Base-by-base conservation (phyloP, 2,329 filamentous ascomycete species). In the Fusarium sp. region DNA sequence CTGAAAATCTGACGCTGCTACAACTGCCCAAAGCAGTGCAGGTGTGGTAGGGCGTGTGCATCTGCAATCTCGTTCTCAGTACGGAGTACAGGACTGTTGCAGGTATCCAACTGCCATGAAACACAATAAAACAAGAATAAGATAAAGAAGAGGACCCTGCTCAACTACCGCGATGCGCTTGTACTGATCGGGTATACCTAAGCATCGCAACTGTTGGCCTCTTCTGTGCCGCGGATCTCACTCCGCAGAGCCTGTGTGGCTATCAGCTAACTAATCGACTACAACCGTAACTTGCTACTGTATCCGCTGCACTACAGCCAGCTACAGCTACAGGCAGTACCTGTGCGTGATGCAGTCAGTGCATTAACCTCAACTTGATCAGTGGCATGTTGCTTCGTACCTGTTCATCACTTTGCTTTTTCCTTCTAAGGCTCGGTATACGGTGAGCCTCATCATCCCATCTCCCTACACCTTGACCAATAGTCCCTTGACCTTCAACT, bases 11-110 rank as follows among this genome's bases (percentile, higher is more conserved):
- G 5, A 25, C n/a, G 20, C 54, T 38, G 38, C 38, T 38, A 39
- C 6, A 59, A 18, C 7, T 44, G 10, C 36, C 55, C 33, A 38
- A 50, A 61, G 35, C 31, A 65, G 33, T 11, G n/a, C 18, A 62
- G 46, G 62, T 52, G 55, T 67, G 64, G 64, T 35, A 47, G 64
- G 64, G 64, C 64, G 64, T 67, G 64, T 68, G 54, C 31, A 46
- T 45, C 58, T 62, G 55, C 49, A 52, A 52, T 27, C 33, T 52
- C 35, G 35, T 36, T 36, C 35, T 46, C 8, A 18, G 10, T 29
- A 25, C 25, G 25, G 25, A 25, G 25, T 25, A 25, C 25, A 25
- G 25, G 25, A 27, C 27, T 27, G 27, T 27, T 27, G 27, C 27
- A 27, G 27, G 27, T 27, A 46, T 29, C 44, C 47, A 60, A 55